These are phyloP conservation scores for Polytrichum commune DNA, from an alignment of 225 moss, liverwort and hornwort genomes.

Conservation along the genomic window DNA sequence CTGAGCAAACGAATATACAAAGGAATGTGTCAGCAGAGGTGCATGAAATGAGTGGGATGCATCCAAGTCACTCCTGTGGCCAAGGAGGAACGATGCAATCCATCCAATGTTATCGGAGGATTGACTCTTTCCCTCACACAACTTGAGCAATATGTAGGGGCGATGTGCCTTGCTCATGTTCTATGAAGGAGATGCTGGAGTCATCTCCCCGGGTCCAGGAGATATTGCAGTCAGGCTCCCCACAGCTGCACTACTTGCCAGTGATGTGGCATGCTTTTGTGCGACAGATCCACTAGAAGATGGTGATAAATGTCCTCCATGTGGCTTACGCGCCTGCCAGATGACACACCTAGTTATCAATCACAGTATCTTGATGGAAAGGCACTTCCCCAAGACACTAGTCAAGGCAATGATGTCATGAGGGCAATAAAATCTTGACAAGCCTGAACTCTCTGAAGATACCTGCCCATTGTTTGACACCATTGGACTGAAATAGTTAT, in stretches of 20 bases:
- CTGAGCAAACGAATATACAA: slow-evolving; percentile 40
- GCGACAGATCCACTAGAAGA: slow-evolving; percentile 10
- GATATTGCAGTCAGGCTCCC: slow-evolving; percentile 18
- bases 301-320: slow-evolving; percentile 10
- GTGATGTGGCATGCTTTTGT: slow-evolving; percentile 16
- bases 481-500: slow-evolving; percentile 1
- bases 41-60: slow-evolving; percentile 9
- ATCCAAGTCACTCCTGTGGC: slow-evolving; percentile 12
- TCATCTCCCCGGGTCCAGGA: slow-evolving; percentile 14
- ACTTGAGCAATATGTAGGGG: slow-evolving; percentile 5
- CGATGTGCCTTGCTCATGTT: not conserved
- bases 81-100: slow-evolving; percentile 3
- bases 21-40: slow-evolving; percentile 11
- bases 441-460: not conserved
- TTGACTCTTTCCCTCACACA: slow-evolving; percentile 15
- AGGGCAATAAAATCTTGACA: not conserved
- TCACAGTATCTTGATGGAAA: not conserved
- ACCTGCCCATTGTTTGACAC: slow-evolving; percentile 25
- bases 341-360: not conserved
- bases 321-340: slow-evolving; percentile 17
- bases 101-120: not conserved
- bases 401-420: not conserved
- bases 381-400: too few species aligned
- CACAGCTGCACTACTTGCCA: not conserved
- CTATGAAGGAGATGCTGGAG: slow-evolving; percentile 32